Evolutionary conservation across 129 eudicot genomes (phyloP), one percentile per base, ranked within the genome.

Genomic region (Arctium minus): DNA sequence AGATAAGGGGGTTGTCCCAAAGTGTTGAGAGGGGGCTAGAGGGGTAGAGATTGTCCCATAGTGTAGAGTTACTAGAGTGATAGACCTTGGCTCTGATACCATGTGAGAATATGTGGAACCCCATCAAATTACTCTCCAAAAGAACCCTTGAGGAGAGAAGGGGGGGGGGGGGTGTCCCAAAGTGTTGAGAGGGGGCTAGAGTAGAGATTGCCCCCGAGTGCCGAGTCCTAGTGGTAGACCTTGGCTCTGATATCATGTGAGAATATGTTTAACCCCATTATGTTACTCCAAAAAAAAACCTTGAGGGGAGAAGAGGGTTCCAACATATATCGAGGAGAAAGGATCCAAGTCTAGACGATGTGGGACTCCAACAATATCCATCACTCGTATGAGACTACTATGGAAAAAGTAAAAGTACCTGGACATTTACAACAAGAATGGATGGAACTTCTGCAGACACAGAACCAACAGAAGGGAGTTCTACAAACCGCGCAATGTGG

Each of bases 401-500:
- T 56, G 67, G 27, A 15, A 56, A 15, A 56, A 15, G 48, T 30
- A 80, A 37, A 56, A 62, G 9, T 88, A 93, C 97, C 96, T 93
- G 97, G 53, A 89, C 92, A 77, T 93, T 93, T 72, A 93, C 96
- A 73, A 93, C 93, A 62, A 93, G 97, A 67, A 93, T 93, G 7
- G 96, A 89, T 18, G 97, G 97, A 76, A 93, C 79, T 64, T 83
- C 87, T 32, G 80, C 88, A 2, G 88, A 83, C 74, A 90, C 82
- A 79, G 76, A 46, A 73, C 78, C 84, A 29, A 87, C 56, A 30
- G 62, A 78, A 72, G 97, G 97, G 73, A 93, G 96, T 69, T 89
- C 88, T 82, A 93, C 96, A 85, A 86, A 89, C 18, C 89, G 91
- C 79, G 96, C 94, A 86, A 93, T 74, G 78, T 93, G 97, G 75